Conservation (phyloP, 495 filamentous ascomycete species). For the Aspergillus cristatus region DNA sequence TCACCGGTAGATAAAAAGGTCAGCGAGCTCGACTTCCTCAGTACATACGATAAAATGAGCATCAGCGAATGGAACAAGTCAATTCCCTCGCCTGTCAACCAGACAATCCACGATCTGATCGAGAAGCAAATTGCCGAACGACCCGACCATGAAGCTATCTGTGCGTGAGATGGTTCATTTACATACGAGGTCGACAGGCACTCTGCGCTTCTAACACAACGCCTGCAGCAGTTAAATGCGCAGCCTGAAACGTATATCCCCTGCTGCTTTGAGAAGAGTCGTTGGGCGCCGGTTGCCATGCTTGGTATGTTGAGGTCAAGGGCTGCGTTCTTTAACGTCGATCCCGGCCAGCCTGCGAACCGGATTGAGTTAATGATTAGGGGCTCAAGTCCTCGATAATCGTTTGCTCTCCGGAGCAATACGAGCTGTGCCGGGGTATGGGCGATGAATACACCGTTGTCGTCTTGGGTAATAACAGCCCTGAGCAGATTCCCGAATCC, state of each 20-base stretch:
- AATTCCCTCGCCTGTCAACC: neutral
- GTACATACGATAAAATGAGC: slow-evolving; percentile 3
- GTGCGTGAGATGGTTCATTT: slow-evolving; percentile 28
- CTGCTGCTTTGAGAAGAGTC: slow-evolving; percentile 36
- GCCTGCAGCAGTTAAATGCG: slow-evolving; percentile 5
- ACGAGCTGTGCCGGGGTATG: slow-evolving; percentile 2
- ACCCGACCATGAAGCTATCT: slow-evolving; percentile 15
- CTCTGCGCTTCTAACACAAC: slow-evolving; percentile 14
- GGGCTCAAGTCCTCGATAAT: slow-evolving; percentile 34
- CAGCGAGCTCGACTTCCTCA: slow-evolving; percentile 1
- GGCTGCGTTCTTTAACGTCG: slow-evolving; percentile 36
- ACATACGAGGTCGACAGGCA: slow-evolving; percentile 20
- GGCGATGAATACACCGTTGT: slow-evolving; percentile 1
- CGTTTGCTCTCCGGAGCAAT: slow-evolving; percentile 27
- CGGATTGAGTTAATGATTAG: slow-evolving; percentile 40
- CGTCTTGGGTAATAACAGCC: slow-evolving; percentile 1
- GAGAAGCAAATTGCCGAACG: slow-evolving; percentile 5
- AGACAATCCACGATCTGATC: slow-evolving; percentile 10
- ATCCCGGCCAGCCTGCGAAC: slow-evolving; percentile 34
- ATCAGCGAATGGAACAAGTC: slow-evolving; percentile 6
- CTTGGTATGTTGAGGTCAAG: slow-evolving; percentile 35
- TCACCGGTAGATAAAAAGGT: neutral
- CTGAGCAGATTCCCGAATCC: neutral
- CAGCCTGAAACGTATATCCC: slow-evolving; percentile 26
- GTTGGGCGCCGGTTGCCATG: slow-evolving; percentile 29